These are phyloP conservation scores for Piromyces sp. DNA, from an alignment of 192 early-diverging fungal genomes.

Conservation along the genomic window DNA sequence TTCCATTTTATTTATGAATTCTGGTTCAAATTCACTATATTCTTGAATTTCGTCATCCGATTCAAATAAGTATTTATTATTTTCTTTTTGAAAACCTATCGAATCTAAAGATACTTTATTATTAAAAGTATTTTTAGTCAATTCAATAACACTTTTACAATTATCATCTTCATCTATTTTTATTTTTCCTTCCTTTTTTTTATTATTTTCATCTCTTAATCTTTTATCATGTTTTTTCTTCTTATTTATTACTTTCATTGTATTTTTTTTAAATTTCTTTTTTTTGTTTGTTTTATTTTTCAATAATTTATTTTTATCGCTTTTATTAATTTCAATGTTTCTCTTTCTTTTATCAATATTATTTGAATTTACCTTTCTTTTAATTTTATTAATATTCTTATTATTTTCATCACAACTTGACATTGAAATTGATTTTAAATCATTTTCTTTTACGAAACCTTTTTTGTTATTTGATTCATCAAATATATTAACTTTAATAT, in stretches of 20 bases:
- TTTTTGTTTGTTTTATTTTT: background rate
- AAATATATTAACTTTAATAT: no score
- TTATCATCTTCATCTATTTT: background rate
- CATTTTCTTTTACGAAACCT: no score
- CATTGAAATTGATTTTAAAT: no score
- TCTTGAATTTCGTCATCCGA: background rate
- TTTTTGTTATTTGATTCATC: no score
- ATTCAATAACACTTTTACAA: background rate
- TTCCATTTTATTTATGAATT: background rate
- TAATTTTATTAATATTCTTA: no score
- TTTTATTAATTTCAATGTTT: no score
- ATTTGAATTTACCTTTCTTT: no score
- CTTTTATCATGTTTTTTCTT: background rate
- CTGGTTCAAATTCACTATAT: background rate
- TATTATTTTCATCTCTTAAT: background rate
- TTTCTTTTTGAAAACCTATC: background rate
- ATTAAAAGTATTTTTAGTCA: background rate
- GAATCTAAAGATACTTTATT: background rate
- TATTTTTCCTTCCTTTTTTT: background rate
- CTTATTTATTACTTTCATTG: background rate
- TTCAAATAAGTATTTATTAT: background rate
- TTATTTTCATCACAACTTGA: no score
- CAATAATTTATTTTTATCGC: no score
- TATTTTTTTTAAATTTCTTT: background rate
- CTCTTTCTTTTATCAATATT: no score